Conservation (phyloP, 2,329 filamentous ascomycete genomes). For the Ophiostoma sp. region DNA sequence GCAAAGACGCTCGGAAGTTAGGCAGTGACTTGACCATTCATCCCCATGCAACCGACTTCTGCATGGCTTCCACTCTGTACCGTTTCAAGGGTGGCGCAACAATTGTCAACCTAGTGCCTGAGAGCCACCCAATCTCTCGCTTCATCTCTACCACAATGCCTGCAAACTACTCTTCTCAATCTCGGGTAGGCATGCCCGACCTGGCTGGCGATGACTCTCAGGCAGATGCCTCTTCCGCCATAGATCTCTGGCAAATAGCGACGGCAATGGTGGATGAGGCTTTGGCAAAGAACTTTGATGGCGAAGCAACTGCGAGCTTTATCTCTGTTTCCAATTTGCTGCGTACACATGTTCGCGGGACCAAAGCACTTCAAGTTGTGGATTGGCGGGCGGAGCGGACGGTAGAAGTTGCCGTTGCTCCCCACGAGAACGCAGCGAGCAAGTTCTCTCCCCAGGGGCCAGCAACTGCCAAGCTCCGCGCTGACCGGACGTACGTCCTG, state of each 20-base stretch:
- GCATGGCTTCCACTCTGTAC: neutral
- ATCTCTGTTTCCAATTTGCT: conserved; percentile 8
- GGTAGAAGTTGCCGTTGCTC: conserved; percentile 32
- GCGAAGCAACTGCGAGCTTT: neutral
- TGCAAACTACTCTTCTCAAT: neutral
- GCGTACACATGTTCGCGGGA: neutral
- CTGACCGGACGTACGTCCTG: conserved; percentile 43
- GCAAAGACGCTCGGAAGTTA: neutral
- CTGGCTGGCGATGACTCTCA: too few species aligned
- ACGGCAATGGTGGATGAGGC: neutral
- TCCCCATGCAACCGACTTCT: neutral
- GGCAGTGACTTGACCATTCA: conserved; percentile 20
- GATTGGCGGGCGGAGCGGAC: conserved; percentile 43
- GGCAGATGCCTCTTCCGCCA: neutral
- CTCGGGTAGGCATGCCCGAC: neutral
- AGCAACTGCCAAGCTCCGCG: conserved; percentile 33
- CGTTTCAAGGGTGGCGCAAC: conserved; percentile 26
- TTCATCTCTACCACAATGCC: conserved; percentile 34
- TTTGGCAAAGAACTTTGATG: neutral
- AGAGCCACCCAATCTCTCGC: conserved; percentile 34
- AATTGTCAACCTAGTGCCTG: conserved; percentile 40
- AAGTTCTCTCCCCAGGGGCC: neutral
- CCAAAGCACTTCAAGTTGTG: conserved; percentile 36
- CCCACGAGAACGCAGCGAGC: neutral
- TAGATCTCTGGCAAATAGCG: too few species aligned